These are phyloP conservation scores for Solanum tarijense DNA, from an alignment of 257 asterid species.

Conservation along the genomic window DNA sequence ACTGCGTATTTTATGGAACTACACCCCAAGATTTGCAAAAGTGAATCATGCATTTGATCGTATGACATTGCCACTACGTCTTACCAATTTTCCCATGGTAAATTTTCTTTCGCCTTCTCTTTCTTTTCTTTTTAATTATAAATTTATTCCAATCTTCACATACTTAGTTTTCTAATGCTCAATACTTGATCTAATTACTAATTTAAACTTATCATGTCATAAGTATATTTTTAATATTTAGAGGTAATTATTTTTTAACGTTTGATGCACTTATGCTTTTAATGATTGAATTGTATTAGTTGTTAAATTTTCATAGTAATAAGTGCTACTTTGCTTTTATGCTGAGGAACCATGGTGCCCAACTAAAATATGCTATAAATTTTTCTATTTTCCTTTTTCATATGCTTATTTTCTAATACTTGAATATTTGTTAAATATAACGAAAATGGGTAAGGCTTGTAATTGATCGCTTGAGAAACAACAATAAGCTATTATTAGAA, in stretches of 20 bases:
- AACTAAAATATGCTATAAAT: no score
- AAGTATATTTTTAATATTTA: neutral
- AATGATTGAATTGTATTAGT: neutral
- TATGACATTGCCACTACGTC: neutral
- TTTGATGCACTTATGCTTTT: neutral
- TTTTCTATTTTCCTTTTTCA: no score
- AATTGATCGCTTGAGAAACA: no score
- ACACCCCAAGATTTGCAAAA: neutral
- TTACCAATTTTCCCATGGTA: neutral
- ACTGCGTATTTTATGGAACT: neutral
- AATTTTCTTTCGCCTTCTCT: neutral
- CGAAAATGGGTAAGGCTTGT: no score
- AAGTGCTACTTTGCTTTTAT: no score
- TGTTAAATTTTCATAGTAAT: neutral
- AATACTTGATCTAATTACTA: neutral
- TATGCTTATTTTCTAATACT: no score
- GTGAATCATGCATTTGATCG: neutral
- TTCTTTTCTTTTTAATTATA: neutral
- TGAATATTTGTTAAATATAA: no score
- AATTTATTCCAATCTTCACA: neutral
- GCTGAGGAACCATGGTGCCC: no score
- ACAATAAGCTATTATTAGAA: no score
- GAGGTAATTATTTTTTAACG: neutral
- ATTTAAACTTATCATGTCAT: neutral
- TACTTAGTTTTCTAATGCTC: neutral